Evolutionary conservation across 2,329 filamentous ascomycete species (phyloP).

Genomic region (Nannizziopsis arthrosporioides): DNA sequence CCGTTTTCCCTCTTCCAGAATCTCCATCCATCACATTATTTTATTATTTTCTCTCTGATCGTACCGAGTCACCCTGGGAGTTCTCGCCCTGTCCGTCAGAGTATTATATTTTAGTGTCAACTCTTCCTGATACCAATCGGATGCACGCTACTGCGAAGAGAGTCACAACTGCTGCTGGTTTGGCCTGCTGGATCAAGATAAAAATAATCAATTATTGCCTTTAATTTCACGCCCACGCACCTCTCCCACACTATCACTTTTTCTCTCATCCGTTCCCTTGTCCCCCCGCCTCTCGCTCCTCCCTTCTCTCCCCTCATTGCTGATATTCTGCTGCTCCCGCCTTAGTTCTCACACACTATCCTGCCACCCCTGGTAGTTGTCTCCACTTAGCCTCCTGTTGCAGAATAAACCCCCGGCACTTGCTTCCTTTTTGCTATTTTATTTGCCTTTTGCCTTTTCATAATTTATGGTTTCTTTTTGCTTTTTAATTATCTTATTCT

Average conservation of each 20-base stretch:
- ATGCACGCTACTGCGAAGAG: conserved; percentile 3
- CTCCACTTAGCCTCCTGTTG: conserved; percentile 8
- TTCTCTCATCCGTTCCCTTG: background rate
- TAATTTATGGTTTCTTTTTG: background rate
- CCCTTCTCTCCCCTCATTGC: background rate
- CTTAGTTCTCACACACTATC: background rate
- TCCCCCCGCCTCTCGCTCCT: background rate
- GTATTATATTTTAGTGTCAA: background rate
- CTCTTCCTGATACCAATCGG: conserved; percentile 6
- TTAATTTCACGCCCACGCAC: no score
- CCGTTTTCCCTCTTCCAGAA: background rate
- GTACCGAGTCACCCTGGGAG: no score
- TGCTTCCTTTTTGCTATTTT: background rate
- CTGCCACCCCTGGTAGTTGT: background rate
- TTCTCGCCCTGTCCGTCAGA: background rate
- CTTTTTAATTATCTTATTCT: background rate
- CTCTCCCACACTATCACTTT: background rate
- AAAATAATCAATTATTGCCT: no score
- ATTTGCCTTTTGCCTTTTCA: background rate
- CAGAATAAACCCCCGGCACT: background rate
- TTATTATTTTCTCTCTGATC: background rate
- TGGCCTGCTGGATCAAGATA: no score
- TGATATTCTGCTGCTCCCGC: background rate
- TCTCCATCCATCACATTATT: background rate
- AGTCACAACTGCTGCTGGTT: no score